Percentiles rank a stretch among this genome's conserved stretches.
Conservation (phyloP, 163 green algal species). For the Trebouxiophyceae sp. region DNA sequence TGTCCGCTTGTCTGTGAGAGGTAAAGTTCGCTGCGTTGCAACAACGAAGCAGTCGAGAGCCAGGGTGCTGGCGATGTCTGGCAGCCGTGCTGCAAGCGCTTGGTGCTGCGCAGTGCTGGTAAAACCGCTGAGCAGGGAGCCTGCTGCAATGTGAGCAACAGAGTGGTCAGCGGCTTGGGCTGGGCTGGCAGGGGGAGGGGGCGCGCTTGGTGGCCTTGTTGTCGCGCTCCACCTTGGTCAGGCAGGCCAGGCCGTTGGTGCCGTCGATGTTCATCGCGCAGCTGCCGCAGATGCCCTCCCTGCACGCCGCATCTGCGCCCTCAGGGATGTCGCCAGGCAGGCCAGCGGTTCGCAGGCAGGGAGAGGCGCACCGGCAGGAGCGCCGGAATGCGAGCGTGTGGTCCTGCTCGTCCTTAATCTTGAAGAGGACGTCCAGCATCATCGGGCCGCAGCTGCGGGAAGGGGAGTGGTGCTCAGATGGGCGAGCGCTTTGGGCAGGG, state of each 20-base stretch:
- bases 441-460: constrained; percentile 89
- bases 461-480: too few species aligned
- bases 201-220: not conserved
- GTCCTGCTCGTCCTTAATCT: constrained; percentile 99
- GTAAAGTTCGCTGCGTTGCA: too few species aligned
- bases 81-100: too few species aligned
- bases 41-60: too few species aligned
- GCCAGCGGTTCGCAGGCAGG: not conserved
- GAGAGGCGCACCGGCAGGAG: constrained; percentile 64
- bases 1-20: too few species aligned
- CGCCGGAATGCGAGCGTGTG: constrained; percentile 74
- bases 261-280: constrained; percentile 99
- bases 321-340: not conserved
- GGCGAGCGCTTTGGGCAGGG: too few species aligned
- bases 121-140: too few species aligned
- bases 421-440: constrained; percentile 98
- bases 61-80: too few species aligned
- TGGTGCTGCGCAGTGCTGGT: too few species aligned
- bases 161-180: too few species aligned
- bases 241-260: constrained; percentile 93
- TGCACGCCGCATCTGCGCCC: constrained; percentile 19
- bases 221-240: constrained; percentile 72
- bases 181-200: too few species aligned
- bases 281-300: constrained; percentile 97
- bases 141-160: too few species aligned